Conservation (phyloP, 2,329 filamentous ascomycete genomes). For the Ceratocystis albifundus region DNA sequence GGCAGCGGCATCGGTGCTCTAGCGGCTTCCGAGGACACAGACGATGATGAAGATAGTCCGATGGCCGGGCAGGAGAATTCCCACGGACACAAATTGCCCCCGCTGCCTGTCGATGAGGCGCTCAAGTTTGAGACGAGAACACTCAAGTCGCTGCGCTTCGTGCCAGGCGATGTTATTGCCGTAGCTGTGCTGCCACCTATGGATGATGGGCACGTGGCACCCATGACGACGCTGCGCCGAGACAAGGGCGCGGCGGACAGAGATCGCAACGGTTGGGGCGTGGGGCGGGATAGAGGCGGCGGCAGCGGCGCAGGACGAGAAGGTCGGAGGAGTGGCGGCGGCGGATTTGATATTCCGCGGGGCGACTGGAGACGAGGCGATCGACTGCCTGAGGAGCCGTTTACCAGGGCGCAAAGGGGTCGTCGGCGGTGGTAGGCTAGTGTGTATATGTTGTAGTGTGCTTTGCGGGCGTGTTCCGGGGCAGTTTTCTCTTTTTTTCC, state of each 20-base stretch:
- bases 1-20: conserved; percentile 39
- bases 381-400: conserved; percentile 24
- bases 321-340: conserved; percentile 25
- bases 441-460: background rate
- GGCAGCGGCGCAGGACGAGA: conserved; percentile 23
- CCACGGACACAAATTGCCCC: conserved; percentile 59
- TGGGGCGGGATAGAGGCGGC: background rate
- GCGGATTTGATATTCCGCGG: conserved; percentile 26
- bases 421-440: background rate
- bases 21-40: conserved; percentile 23
- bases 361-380: conserved; percentile 29
- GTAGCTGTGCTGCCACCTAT: conserved; percentile 70
- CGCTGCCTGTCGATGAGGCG: conserved; percentile 31
- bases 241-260: conserved; percentile 30
- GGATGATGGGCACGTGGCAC: conserved; percentile 60
- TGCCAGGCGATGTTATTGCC: conserved; percentile 79
- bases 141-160: conserved; percentile 63
- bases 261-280: conserved; percentile 16
- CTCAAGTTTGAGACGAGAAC: conserved; percentile 57
- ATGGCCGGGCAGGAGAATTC: conserved; percentile 61
- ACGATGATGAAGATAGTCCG: conserved; percentile 29
- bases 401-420: background rate
- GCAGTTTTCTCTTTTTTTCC: background rate
- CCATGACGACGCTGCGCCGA: conserved; percentile 41
- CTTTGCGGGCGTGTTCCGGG: no score